Percentiles rank a stretch among this genome's conserved stretches.
Evolutionary conservation across 2,329 filamentous ascomycete species (phyloP).

Genomic region (Arthrobotrys pseudoclavata): DNA sequence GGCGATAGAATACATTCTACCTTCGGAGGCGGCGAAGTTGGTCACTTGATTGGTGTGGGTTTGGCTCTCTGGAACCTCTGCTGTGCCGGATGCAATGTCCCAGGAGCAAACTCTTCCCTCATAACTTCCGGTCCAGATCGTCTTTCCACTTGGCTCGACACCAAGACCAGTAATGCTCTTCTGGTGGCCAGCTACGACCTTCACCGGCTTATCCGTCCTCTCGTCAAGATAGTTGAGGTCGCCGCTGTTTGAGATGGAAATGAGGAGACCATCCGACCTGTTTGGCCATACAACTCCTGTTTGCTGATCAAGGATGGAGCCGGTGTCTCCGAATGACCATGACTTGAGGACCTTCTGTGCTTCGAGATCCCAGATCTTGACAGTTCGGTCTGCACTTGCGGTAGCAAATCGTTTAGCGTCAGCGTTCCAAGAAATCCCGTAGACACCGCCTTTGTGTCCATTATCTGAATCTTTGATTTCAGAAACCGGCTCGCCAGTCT

Average conservation of each 20-base stretch:
- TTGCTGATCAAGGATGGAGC: conserved; percentile 85
- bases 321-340: conserved; percentile 86
- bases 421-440: conserved; percentile 88
- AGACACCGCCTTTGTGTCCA: conserved; percentile 93
- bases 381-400: conserved; percentile 91
- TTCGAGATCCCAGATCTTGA: conserved; percentile 93
- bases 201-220: conserved; percentile 77
- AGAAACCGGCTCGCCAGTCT: conserved; percentile 85
- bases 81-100: conserved; percentile 79
- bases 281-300: conserved; percentile 92
- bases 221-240: conserved; percentile 89
- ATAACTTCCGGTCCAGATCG: conserved; percentile 89
- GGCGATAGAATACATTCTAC: conserved; percentile 84
- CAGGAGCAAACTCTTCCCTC: conserved; percentile 89
- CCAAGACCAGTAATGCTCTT: conserved; percentile 87
- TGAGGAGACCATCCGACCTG: conserved; percentile 85
- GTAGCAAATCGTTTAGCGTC: conserved; percentile 91
- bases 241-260: conserved; percentile 88
- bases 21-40: conserved; percentile 74
- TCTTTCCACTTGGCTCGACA: conserved; percentile 71
- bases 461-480: conserved; percentile 79
- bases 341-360: conserved; percentile 81
- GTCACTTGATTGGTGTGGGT: conserved; percentile 87
- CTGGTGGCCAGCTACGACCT: conserved; percentile 86
- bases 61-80: conserved; percentile 80